Evolutionary conservation across 129 eudicot genomes (phyloP), one percentile per base, ranked within the genome.

Genomic region (Flaveria linearis): DNA sequence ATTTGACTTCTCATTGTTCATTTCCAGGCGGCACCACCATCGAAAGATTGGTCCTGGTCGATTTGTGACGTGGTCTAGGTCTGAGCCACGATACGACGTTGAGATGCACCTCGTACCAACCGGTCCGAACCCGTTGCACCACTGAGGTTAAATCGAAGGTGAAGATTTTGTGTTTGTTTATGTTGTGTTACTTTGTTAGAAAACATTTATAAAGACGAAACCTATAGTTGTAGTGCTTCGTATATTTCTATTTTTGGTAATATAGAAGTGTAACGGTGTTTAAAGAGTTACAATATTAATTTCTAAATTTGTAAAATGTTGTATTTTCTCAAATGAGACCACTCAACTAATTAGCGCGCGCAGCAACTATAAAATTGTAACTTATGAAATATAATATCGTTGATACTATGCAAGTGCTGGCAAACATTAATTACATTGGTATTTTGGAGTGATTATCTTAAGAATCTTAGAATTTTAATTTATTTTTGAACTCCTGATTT

Each of bases 41-140:
- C 62, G 62, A 20, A 80, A 80, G 73, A 66, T 51, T 41, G 45
- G 63, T 2, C 57, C 9, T 51, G 30, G 66, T 52, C 28, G 39
- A 13, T 52, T 50, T 15, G 71, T 63, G 16, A 4, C 68, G 6
- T 15, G 39, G 75, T 26, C 75, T 7, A 46, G 15, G 62, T 43
- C 67, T 43, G 79, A 80, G 14, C 75, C 79, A 9, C 75, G 79
- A 73, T 80, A 80, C 66, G 84, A 41, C 6, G 79, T 80, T 15
- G 70, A 80, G 84, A 73, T 55, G 84, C 84, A 80, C 63, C 75
- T 80, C 5, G 84, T 80, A 28, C 84, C 84, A 18, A 80, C 84
- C 0, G 84, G 84, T 67, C 84, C 84, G 12, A 73, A 80, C 22
- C 84, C 84, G 15, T 66, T 80, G 69, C 84, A 80, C 52, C 84